Percentiles rank a stretch among this genome's conserved stretches.
These are phyloP conservation scores for Peterozyma xylosa DNA, from an alignment of 805 yeast species.

Conservation along the genomic window DNA sequence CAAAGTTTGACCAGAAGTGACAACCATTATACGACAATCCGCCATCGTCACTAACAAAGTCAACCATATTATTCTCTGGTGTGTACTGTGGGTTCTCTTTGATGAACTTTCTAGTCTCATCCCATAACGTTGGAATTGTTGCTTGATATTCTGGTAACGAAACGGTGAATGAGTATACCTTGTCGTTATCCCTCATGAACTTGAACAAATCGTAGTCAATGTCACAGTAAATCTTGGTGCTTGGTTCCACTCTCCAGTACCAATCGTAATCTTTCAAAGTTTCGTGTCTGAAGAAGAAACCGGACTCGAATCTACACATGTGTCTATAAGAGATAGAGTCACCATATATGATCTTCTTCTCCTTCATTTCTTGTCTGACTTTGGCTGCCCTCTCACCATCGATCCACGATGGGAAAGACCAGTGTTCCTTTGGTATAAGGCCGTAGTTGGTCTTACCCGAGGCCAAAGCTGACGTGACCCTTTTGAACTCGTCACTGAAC, in stretches of 20 bases:
- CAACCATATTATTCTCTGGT: constrained; percentile 55
- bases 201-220: constrained; percentile 74
- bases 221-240: constrained; percentile 74
- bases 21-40: constrained; percentile 73
- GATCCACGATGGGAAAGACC: constrained; percentile 84
- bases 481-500: constrained; percentile 75
- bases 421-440: constrained; percentile 71
- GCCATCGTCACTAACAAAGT: constrained; percentile 62
- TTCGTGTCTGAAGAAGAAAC: constrained; percentile 79
- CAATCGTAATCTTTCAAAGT: constrained; percentile 70
- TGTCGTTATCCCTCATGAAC: constrained; percentile 71
- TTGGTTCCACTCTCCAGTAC: constrained; percentile 96
- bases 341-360: constrained; percentile 51
- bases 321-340: constrained; percentile 69
- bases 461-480: constrained; percentile 55
- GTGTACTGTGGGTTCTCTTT: constrained; percentile 51
- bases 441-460: constrained; percentile 80
- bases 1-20: constrained; percentile 91
- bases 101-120: constrained; percentile 55
- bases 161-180: constrained; percentile 72
- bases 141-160: constrained; percentile 66
- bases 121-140: constrained; percentile 76
- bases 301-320: constrained; percentile 90
- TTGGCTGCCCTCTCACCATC: constrained; percentile 60
- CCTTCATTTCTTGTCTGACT: constrained; percentile 45